Evolutionary conservation across 495 filamentous ascomycete genomes (phyloP).

Genomic region (Hypoxylon lienhwacheense): DNA sequence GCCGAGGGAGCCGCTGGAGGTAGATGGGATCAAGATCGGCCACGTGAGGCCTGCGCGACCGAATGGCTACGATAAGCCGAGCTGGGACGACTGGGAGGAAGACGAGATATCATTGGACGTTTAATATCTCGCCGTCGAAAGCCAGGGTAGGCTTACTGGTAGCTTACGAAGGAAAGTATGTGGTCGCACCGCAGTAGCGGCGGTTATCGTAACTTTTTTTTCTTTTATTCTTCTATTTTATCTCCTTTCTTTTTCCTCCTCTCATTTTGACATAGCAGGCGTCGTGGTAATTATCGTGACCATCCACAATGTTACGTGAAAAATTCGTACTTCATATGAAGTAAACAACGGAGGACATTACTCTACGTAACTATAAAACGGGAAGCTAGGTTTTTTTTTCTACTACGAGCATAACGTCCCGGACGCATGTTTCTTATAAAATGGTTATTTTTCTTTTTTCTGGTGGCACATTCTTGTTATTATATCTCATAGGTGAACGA

Average conservation of each 20-base stretch:
- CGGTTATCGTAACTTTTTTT: slow-evolving; percentile 23
- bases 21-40: slow-evolving; percentile 56
- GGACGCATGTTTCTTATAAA: background rate
- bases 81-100: slow-evolving; percentile 55
- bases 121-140: slow-evolving; percentile 16
- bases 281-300: slow-evolving; percentile 18
- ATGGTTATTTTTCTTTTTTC: background rate
- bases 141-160: slow-evolving; percentile 2
- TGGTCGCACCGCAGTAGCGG: slow-evolving; percentile 32
- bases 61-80: slow-evolving; percentile 58
- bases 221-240: too few species aligned
- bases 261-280: slow-evolving; percentile 25
- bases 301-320: slow-evolving; percentile 12
- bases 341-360: background rate
- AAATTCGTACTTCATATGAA: slow-evolving; percentile 11
- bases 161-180: slow-evolving; percentile 13
- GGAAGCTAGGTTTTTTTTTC: background rate
- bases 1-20: slow-evolving; percentile 55
- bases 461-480: background rate
- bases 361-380: background rate
- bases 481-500: background rate
- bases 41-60: slow-evolving; percentile 58
- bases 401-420: slow-evolving; percentile 9
- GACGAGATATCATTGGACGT: slow-evolving; percentile 43
- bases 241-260: too few species aligned